These are phyloP conservation scores for Naganishia sp. DNA, from an alignment of 1,284 basidiomycete genomes.

Conservation along the genomic window DNA sequence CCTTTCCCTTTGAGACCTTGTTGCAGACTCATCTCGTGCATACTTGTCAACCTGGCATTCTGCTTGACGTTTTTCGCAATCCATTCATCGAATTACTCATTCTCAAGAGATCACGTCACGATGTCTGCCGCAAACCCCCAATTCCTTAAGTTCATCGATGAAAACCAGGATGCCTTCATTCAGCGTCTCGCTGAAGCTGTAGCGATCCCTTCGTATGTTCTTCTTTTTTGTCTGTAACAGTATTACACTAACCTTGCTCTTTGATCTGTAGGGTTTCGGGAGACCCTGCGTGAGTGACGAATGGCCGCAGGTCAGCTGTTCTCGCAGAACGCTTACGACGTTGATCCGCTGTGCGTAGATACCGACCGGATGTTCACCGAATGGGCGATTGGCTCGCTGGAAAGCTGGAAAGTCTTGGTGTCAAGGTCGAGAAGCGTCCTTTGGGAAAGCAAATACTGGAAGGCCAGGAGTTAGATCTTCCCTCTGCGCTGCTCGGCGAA, in stretches of 20 bases:
- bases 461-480: constrained; percentile 70
- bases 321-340: background rate
- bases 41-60: background rate
- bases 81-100: background rate
- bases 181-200: constrained; percentile 78
- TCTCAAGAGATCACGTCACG: background rate
- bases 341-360: constrained; percentile 47
- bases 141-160: constrained; percentile 66
- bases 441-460: constrained; percentile 81
- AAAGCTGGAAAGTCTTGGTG: constrained; percentile 72
- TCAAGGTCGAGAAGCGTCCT: constrained; percentile 69
- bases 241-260: background rate
- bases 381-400: constrained; percentile 79
- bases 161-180: constrained; percentile 72
- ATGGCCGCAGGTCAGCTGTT: background rate
- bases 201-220: constrained; percentile 76
- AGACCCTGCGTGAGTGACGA: constrained; percentile 47
- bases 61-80: too few species aligned
- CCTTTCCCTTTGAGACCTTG: background rate
- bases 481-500: constrained; percentile 82
- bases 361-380: constrained; percentile 71
- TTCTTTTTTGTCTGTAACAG: background rate
- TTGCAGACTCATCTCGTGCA: background rate
- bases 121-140: constrained; percentile 24
- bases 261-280: constrained; percentile 50